A percentile compares a stretch with the other conserved stretches of the same genome.
Conservation (phyloP, 306 rosid genomes). For the Corylus avellana region DNA sequence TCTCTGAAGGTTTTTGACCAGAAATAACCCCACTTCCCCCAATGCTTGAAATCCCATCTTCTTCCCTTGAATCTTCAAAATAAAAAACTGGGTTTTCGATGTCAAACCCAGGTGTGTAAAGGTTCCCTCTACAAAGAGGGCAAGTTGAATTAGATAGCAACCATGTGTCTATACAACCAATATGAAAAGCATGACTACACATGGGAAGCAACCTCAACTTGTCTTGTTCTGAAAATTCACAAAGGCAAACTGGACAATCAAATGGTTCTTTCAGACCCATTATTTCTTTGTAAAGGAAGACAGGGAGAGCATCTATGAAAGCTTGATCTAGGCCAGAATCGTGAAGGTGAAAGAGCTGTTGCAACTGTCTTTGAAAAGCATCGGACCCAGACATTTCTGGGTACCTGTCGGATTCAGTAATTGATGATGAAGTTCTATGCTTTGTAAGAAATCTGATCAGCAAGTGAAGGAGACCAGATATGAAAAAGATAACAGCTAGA, state of each 20-base stretch:
- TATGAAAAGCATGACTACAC: slow-evolving; percentile 90
- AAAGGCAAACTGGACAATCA: slow-evolving; percentile 91
- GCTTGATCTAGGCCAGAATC: slow-evolving; percentile 94
- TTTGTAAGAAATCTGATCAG: slow-evolving; percentile 65
- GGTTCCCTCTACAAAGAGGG: slow-evolving; percentile 89
- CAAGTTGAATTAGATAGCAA: slow-evolving; percentile 84
- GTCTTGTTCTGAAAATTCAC: slow-evolving; percentile 80
- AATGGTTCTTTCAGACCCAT: slow-evolving; percentile 75
- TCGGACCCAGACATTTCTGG: slow-evolving; percentile 66
- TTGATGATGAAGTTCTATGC: slow-evolving; percentile 55
- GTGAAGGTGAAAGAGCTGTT: slow-evolving; percentile 91
- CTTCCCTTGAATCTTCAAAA: slow-evolving; percentile 57
- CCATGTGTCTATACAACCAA: slow-evolving; percentile 91
- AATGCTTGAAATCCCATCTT: slow-evolving; percentile 45
- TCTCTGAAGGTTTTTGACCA: slow-evolving; percentile 50
- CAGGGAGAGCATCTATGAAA: slow-evolving; percentile 85
- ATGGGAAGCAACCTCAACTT: slow-evolving; percentile 78
- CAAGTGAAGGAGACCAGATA: slow-evolving; percentile 75
- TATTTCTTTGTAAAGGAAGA: slow-evolving; percentile 74
- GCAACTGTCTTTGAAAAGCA: slow-evolving; percentile 76
- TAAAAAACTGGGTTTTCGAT: slow-evolving; percentile 60
- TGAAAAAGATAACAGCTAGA: slow-evolving; percentile 71
- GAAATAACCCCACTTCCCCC: slow-evolving; percentile 39
- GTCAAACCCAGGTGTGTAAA: slow-evolving; percentile 54
- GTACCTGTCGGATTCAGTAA: slow-evolving; percentile 60